phyloP scores from a whole-genome alignment of 2,329 filamentous ascomycete species.

The Talaromyces verruculosus region DNA sequence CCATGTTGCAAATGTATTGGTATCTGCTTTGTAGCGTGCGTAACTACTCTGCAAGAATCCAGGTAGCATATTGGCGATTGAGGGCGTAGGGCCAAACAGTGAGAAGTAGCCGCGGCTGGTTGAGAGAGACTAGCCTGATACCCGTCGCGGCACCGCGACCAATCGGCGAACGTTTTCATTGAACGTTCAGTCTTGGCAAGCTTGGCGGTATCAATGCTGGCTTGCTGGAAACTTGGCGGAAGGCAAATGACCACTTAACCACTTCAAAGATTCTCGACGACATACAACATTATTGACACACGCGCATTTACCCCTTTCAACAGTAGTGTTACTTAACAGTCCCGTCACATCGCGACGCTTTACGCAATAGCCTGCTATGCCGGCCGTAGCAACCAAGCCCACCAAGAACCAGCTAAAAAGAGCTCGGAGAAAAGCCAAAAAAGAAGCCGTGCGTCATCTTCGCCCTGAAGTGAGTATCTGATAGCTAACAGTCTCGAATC shows the following conservation, averaged over 20 bases:
- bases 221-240: not conserved
- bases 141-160: not conserved
- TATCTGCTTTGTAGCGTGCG: constrained; percentile 31
- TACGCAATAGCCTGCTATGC: constrained; percentile 15
- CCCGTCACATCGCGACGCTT: not conserved
- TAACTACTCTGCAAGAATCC: constrained; percentile 30
- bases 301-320: not conserved
- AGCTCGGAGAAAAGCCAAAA: constrained; percentile 22
- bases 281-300: not conserved
- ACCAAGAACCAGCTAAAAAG: constrained; percentile 23
- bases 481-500: not conserved
- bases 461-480: not conserved
- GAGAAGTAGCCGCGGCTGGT: too few species aligned
- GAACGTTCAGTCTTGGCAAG: not conserved
- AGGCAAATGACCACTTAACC: not conserved
- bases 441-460: constrained; percentile 11
- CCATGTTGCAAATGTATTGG: constrained; percentile 33
- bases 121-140: too few species aligned
- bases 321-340: not conserved
- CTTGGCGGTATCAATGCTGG: not conserved
- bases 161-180: not conserved
- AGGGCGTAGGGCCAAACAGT: too few species aligned
- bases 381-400: constrained; percentile 16
- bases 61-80: constrained; percentile 27
- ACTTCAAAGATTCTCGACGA: not conserved